A percentile compares a stretch with the other conserved stretches of the same genome.
These are phyloP conservation scores for Wickerhamomyces chaumierensis DNA, from an alignment of 805 yeast species.

Conservation along the genomic window DNA sequence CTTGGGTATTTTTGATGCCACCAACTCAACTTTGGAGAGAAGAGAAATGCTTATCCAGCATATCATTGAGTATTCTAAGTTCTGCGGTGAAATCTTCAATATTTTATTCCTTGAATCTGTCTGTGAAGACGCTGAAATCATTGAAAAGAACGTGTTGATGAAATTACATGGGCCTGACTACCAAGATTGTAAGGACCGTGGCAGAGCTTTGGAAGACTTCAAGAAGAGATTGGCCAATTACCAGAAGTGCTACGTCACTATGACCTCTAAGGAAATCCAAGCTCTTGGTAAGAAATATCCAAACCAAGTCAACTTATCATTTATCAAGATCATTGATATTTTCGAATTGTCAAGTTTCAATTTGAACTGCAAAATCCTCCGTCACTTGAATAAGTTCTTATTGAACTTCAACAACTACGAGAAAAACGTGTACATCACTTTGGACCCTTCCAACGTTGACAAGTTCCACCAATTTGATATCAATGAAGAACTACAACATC, in stretches of 20 bases:
- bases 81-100: slow-evolving; percentile 30
- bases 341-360: slow-evolving; percentile 45
- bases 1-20: slow-evolving; percentile 42
- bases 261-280: slow-evolving; percentile 25
- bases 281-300: slow-evolving; percentile 22
- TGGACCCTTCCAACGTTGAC: background rate
- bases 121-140: slow-evolving; percentile 18
- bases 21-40: slow-evolving; percentile 35
- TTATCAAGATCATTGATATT: slow-evolving; percentile 52
- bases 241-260: slow-evolving; percentile 40
- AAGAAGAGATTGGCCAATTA: slow-evolving; percentile 39
- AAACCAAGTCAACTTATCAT: slow-evolving; percentile 27
- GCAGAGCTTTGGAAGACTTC: slow-evolving; percentile 20
- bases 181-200: slow-evolving; percentile 8
- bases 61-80: slow-evolving; percentile 21
- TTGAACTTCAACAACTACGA: slow-evolving; percentile 9
- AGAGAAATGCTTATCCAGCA: slow-evolving; percentile 28
- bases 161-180: slow-evolving; percentile 25
- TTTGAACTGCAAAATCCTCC: slow-evolving; percentile 25
- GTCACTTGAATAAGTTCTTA: slow-evolving; percentile 12
- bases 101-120: slow-evolving; percentile 30
- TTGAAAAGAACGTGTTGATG: slow-evolving; percentile 20
- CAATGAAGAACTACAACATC: background rate
- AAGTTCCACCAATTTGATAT: slow-evolving; percentile 1
- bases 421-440: slow-evolving; percentile 14